Percentiles rank a stretch among this genome's conserved stretches.
Evolutionary conservation across 352 stramenopile genomes (phyloP).

Genomic region (Pythium apleroticum): DNA sequence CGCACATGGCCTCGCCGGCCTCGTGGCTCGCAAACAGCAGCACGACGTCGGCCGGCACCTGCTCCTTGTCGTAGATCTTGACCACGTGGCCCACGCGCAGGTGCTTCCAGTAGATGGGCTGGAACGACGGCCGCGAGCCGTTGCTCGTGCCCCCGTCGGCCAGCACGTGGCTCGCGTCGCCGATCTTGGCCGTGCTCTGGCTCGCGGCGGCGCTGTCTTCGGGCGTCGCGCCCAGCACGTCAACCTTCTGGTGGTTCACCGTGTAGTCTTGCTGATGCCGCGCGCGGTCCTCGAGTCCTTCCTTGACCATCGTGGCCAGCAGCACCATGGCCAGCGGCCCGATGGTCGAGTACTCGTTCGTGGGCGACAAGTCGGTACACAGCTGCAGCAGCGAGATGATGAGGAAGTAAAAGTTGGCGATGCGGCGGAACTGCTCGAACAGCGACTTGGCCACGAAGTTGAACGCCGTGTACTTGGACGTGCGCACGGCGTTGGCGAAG

Average conservation of each 20-base stretch:
- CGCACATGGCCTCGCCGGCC: constrained; percentile 68
- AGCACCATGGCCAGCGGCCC: constrained; percentile 78
- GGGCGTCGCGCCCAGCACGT: constrained; percentile 42
- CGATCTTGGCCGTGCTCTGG: constrained; percentile 18
- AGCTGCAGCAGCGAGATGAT: constrained; percentile 95
- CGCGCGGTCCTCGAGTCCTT: constrained; percentile 73
- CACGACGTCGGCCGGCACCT: constrained; percentile 92
- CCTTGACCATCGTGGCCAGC: constrained; percentile 84
- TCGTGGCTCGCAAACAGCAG: constrained; percentile 85
- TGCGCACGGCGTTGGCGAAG: constrained; percentile 66
- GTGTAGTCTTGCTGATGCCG: constrained; percentile 73
- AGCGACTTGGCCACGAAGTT: constrained; percentile 96
- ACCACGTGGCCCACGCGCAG: constrained; percentile 88
- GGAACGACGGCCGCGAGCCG: constrained; percentile 40
- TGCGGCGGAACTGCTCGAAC: constrained; percentile 94
- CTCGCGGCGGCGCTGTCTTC: constrained; percentile 11
- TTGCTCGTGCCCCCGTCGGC: constrained; percentile 11
- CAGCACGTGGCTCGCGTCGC: constrained; percentile 14
- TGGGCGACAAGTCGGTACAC: constrained; percentile 84
- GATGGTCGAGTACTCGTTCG: constrained; percentile 88
- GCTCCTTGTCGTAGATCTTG: constrained; percentile 83
- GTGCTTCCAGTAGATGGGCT: constrained; percentile 79
- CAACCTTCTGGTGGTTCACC: constrained; percentile 66
- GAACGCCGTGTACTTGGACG: constrained; percentile 93
- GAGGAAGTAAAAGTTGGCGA: constrained; percentile 97